A percentile compares a stretch with the other conserved stretches of the same genome.
These are phyloP conservation scores for Penicillium cosmopolitanum DNA, from an alignment of 495 filamentous ascomycete species.

Conservation along the genomic window DNA sequence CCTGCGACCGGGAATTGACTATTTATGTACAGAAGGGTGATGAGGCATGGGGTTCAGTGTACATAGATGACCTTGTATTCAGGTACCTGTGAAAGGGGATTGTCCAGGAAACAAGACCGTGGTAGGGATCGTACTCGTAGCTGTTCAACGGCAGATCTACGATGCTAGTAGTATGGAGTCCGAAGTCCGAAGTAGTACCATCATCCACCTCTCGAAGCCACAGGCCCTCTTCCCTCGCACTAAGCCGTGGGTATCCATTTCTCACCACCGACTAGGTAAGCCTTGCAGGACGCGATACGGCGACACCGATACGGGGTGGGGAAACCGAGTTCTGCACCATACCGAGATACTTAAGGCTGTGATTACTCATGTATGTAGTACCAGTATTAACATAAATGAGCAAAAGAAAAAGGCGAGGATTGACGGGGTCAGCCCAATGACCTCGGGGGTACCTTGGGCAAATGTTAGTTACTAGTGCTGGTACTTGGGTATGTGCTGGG, in stretches of 20 bases:
- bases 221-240: neutral
- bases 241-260: neutral
- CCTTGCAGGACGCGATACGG: constrained; percentile 20
- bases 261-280: neutral
- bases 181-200: neutral
- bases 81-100: neutral
- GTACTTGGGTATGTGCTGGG: constrained; percentile 6
- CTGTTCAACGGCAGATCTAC: neutral
- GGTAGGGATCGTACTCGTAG: neutral
- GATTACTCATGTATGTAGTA: too few species aligned
- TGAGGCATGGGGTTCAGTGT: neutral
- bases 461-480: too few species aligned
- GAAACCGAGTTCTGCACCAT: neutral
- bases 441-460: too few species aligned
- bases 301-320: constrained; percentile 19
- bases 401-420: too few species aligned
- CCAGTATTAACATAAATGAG: too few species aligned
- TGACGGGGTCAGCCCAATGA: too few species aligned
- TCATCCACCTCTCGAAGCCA: neutral
- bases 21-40: too few species aligned
- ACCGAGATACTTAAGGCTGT: too few species aligned
- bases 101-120: too few species aligned
- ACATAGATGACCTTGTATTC: neutral
- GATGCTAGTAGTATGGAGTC: neutral
- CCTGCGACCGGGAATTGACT: neutral